Percentiles rank a stretch among this genome's conserved stretches.
Conservation (phyloP, 1,284 basidiomycete genomes). For the Thecaphora thlaspeos region DNA sequence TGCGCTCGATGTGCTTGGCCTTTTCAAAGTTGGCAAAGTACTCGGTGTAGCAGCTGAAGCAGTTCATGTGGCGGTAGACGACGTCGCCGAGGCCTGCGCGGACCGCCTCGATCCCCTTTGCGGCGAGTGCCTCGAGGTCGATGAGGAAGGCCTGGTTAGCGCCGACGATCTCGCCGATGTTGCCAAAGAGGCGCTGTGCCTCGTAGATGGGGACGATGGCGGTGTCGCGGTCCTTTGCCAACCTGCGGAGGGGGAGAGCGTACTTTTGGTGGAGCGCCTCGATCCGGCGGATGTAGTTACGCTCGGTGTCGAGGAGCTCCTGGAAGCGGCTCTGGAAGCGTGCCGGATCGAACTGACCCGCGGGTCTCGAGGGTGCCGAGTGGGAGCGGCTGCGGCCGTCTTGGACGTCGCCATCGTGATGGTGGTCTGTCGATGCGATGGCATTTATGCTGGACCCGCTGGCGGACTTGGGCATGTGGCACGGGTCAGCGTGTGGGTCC, state of each 20-base stretch:
- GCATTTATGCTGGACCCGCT: constrained; percentile 47
- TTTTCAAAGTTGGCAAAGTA: constrained; percentile 92
- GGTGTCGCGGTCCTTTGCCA: constrained; percentile 78
- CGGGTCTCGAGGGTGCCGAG: not conserved
- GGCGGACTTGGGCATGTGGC: constrained; percentile 23
- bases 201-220: constrained; percentile 84
- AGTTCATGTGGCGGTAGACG: constrained; percentile 64
- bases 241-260: constrained; percentile 82
- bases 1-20: constrained; percentile 82
- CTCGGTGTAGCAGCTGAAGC: constrained; percentile 82
- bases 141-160: constrained; percentile 81
- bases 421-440: constrained; percentile 15
- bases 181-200: constrained; percentile 88
- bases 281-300: constrained; percentile 52
- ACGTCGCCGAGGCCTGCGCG: constrained; percentile 77
- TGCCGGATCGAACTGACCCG: constrained; percentile 13
- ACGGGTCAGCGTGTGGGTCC: not conserved
- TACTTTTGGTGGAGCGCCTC: constrained; percentile 62
- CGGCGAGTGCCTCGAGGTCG: constrained; percentile 69
- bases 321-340: constrained; percentile 35
- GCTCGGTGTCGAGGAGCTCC: constrained; percentile 55
- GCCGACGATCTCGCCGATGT: constrained; percentile 82
- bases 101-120: constrained; percentile 63
- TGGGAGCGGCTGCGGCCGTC: not conserved
- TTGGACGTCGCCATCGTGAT: not conserved